phyloP scores from a whole-genome alignment of 2,329 filamentous ascomycete species.

The Alternaria sp. region DNA sequence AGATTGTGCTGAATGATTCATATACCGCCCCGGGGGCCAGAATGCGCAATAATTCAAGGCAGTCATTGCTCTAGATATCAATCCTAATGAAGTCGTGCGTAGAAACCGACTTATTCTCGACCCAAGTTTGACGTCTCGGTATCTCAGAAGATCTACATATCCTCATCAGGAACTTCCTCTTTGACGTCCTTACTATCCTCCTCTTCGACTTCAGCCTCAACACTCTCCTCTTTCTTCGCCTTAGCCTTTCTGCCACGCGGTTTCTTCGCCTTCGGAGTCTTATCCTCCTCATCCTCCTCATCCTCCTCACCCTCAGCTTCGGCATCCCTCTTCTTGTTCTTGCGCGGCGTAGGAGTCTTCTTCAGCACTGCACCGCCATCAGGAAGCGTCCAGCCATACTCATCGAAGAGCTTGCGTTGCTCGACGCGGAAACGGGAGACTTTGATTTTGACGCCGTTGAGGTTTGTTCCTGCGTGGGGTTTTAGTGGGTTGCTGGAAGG shows the following conservation, averaged over 20 bases:
- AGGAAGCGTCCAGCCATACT: background rate
- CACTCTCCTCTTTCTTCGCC: conserved; percentile 16
- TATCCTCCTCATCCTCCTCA: background rate
- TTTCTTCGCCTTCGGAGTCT: background rate
- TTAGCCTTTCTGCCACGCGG: background rate
- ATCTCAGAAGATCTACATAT: background rate
- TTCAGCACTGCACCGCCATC: background rate
- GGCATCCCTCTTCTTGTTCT: conserved; percentile 4
- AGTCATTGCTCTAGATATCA: background rate
- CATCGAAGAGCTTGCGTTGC: background rate
- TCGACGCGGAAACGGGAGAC: background rate
- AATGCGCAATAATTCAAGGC: background rate
- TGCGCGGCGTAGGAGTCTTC: background rate
- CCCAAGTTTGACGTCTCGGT: background rate
- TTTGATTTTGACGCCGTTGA: background rate
- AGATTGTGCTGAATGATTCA: background rate
- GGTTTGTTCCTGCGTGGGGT: background rate
- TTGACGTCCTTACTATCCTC: background rate
- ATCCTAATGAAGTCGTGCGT: background rate
- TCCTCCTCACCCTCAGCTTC: background rate
- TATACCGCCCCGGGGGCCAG: background rate
- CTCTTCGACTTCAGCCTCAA: background rate
- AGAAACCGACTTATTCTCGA: background rate
- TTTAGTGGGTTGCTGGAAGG: background rate
- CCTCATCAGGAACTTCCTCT: conserved; percentile 1